Conservation (phyloP, 768 basidiomycete species). For the Calocera cornea region DNA sequence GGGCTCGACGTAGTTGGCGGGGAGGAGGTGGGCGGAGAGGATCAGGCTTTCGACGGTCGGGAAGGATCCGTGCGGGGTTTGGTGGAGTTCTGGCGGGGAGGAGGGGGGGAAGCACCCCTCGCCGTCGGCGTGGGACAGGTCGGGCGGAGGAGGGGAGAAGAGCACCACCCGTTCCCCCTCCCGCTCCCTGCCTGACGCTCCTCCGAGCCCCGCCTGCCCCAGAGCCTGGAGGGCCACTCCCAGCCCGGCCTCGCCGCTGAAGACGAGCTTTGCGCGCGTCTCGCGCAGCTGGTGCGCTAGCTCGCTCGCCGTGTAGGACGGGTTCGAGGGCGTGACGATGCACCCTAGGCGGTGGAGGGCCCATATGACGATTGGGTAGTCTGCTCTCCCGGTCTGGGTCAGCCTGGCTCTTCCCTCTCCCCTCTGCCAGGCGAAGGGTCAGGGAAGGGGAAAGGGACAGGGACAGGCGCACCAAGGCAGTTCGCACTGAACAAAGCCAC, state of each 20-base stretch:
- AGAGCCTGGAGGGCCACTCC: background rate
- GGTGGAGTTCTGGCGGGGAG: slow-evolving; percentile 23
- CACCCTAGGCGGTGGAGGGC: slow-evolving; percentile 29
- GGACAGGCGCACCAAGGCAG: slow-evolving; percentile 38
- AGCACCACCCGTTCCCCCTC: slow-evolving; percentile 11
- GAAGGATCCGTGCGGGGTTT: slow-evolving; percentile 24
- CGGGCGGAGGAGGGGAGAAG: slow-evolving; percentile 38
- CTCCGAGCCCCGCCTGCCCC: background rate
- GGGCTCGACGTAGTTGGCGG: background rate
- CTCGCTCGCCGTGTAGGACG: slow-evolving; percentile 43
- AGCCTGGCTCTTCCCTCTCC: no score
- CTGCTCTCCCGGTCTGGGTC: no score
- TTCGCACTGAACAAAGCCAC: slow-evolving; percentile 56
- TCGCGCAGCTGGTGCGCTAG: slow-evolving; percentile 42
- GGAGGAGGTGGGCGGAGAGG: background rate
- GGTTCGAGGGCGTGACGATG: slow-evolving; percentile 33
- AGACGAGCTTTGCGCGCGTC: slow-evolving; percentile 27
- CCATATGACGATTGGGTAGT: slow-evolving; percentile 39
- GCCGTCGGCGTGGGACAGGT: no score
- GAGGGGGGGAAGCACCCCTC: no score
- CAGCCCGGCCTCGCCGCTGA: background rate
- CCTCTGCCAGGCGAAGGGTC: no score
- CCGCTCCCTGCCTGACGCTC: no score
- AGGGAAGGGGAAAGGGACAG: no score
- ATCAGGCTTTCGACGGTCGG: no score